Evolutionary conservation across 495 filamentous ascomycete genomes (phyloP).

Genomic region (Hypoxylon intermedium): DNA sequence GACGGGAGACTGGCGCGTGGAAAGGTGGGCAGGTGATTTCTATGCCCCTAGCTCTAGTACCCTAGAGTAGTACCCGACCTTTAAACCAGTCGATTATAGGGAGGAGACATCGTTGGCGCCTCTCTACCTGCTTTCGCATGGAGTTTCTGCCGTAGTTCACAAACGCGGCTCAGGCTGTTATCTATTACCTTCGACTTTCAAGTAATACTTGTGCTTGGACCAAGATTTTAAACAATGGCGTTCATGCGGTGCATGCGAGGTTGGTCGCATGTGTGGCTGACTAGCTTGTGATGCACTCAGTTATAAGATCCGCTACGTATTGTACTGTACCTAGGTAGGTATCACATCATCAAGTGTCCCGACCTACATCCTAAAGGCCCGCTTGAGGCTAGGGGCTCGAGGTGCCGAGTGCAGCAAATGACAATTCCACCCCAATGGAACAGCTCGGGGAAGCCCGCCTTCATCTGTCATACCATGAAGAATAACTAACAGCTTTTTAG

Average conservation of each 20-base stretch:
- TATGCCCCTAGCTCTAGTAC: too few species aligned
- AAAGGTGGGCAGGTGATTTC: slow-evolving; percentile 3
- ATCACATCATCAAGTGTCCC: slow-evolving; percentile 10
- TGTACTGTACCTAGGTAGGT: neutral
- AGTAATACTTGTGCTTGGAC: slow-evolving; percentile 17
- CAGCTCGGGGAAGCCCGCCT: slow-evolving; percentile 11
- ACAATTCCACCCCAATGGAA: slow-evolving; percentile 7
- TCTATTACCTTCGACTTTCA: slow-evolving; percentile 15
- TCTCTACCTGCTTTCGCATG: neutral
- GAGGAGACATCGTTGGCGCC: too few species aligned
- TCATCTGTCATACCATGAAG: neutral
- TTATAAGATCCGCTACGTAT: slow-evolving; percentile 1
- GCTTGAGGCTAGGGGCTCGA: neutral
- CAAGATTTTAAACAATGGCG: slow-evolving; percentile 16
- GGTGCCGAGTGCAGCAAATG: neutral
- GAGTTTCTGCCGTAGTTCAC: too few species aligned
- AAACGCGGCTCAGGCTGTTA: too few species aligned
- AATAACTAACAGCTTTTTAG: slow-evolving; percentile 18
- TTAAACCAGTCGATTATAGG: too few species aligned
- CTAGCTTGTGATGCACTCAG: slow-evolving; percentile 4
- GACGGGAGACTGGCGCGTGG: slow-evolving; percentile 17
- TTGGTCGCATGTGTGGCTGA: slow-evolving; percentile 20
- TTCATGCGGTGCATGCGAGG: neutral
- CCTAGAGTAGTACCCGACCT: slow-evolving; percentile 10
- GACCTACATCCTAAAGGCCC: neutral